Percentiles rank a stretch among this genome's conserved stretches.
These are phyloP conservation scores for Candolleomyces aberdarensis DNA, from an alignment of 768 basidiomycete species.

Conservation along the genomic window DNA sequence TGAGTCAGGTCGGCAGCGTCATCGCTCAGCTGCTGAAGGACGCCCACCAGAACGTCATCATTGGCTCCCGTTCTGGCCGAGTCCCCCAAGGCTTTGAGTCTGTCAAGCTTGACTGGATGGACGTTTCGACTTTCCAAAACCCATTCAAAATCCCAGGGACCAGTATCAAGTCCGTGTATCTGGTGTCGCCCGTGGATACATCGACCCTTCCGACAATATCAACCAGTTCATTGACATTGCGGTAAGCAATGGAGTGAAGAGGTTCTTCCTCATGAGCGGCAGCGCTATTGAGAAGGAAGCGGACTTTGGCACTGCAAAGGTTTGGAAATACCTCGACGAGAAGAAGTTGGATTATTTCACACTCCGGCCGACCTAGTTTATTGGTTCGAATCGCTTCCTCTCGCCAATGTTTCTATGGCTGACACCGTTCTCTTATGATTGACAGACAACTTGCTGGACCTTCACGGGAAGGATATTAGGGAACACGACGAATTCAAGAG, in stretches of 20 bases:
- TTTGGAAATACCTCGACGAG: conserved; percentile 2
- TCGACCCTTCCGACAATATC: neutral
- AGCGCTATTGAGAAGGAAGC: conserved; percentile 15
- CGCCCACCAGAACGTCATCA: conserved; percentile 9
- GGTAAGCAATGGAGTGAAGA: neutral
- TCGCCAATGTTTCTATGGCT: neutral
- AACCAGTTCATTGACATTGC: neutral
- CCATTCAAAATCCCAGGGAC: neutral
- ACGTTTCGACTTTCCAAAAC: neutral
- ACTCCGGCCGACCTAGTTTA: conserved; percentile 24
- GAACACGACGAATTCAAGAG: conserved; percentile 13
- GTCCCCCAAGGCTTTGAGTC: neutral
- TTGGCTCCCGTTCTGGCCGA: neutral
- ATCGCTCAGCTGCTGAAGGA: conserved; percentile 16
- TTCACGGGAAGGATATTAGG: neutral
- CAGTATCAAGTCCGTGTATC: neutral
- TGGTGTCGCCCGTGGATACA: neutral
- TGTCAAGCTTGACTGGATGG: neutral
- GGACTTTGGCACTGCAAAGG: neutral
- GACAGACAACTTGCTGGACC: conserved; percentile 2
- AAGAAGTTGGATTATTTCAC: conserved; percentile 18
- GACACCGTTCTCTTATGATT: neutral
- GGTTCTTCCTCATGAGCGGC: conserved; percentile 15
- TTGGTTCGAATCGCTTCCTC: conserved; percentile 13
- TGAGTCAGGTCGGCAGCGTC: conserved; percentile 17